phyloP scores from a whole-genome alignment of 2,329 filamentous ascomycete species.

The Acephala macrosclerotiorum region DNA sequence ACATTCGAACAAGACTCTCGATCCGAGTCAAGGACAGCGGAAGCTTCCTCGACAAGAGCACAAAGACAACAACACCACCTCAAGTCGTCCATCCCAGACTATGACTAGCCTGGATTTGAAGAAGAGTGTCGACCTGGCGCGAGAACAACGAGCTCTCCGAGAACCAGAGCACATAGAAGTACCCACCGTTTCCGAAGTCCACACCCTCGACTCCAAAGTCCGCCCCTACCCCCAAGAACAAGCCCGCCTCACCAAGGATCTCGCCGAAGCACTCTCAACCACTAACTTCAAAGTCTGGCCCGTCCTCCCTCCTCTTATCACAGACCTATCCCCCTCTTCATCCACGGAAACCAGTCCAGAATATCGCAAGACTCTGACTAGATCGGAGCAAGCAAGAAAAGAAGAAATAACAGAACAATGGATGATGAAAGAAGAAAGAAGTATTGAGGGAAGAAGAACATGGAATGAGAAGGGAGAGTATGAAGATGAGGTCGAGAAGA shows the following conservation, averaged over 20 bases:
- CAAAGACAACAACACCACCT: no score
- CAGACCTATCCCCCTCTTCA: no score
- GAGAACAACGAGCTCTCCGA: neutral
- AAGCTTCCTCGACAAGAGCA: no score
- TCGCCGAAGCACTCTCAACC: neutral
- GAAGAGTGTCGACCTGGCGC: neutral
- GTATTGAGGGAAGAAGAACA: neutral
- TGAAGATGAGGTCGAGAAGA: conserved; percentile 21
- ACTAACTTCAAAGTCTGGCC: neutral
- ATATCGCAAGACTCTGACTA: neutral
- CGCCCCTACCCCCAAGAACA: neutral
- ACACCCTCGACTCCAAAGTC: neutral
- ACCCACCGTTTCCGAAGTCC: neutral
- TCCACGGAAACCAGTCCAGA: neutral
- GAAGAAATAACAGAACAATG: neutral
- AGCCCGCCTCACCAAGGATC: neutral
- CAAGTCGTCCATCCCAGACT: neutral
- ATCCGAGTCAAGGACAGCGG: no score
- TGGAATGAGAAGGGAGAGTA: conserved; percentile 7
- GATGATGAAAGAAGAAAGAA: neutral
- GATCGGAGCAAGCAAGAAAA: neutral
- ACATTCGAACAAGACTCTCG: no score
- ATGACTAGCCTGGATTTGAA: neutral
- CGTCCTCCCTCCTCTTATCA: neutral
- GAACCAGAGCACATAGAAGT: neutral